Percentiles rank a stretch among this genome's conserved stretches.
phyloP scores from a whole-genome alignment of 2,329 filamentous ascomycete species.

The Aspergillus jensenii region DNA sequence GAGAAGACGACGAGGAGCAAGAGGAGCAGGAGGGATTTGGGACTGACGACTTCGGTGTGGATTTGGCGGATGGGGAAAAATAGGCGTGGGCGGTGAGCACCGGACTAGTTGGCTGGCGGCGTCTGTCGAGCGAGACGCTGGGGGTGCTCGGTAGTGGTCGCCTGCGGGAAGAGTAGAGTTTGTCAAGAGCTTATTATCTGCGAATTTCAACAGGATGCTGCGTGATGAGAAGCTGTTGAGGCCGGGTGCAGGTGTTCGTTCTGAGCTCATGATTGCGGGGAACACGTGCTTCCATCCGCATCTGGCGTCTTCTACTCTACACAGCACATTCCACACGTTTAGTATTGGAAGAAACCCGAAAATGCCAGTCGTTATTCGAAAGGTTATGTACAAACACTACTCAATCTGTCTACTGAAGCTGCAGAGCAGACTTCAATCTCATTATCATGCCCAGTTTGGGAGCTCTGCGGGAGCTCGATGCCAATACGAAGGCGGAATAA shows the following conservation, averaged over 20 bases:
- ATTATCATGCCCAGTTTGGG: not conserved
- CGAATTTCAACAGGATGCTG: not conserved
- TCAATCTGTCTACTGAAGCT: slow-evolving; percentile 1
- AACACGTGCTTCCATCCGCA: slow-evolving; percentile 22
- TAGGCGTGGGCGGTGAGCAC: slow-evolving; percentile 17
- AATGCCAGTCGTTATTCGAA: not conserved
- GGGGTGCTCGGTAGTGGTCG: not conserved
- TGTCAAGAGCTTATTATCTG: not conserved
- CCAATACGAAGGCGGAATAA: not conserved
- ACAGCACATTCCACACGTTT: not conserved
- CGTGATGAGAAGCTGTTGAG: slow-evolving; percentile 1
- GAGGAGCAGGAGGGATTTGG: slow-evolving; percentile 17
- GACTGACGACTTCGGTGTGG: not conserved
- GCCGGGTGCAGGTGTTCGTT: not conserved
- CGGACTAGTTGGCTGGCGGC: not conserved
- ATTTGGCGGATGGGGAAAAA: slow-evolving; percentile 16
- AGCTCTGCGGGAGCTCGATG: not conserved
- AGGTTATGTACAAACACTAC: slow-evolving; percentile 11
- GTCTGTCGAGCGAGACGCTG: not conserved
- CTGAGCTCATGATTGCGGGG: slow-evolving; percentile 15
- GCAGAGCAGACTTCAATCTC: not conserved
- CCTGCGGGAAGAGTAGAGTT: not conserved
- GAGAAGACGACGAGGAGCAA: slow-evolving; percentile 13
- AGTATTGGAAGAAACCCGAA: not conserved
- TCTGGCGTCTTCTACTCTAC: slow-evolving; percentile 12